Percentiles rank a stretch among this genome's conserved stretches.
These are phyloP conservation scores for Yamadazyma insecticola DNA, from an alignment of 805 yeast species.

Conservation along the genomic window DNA sequence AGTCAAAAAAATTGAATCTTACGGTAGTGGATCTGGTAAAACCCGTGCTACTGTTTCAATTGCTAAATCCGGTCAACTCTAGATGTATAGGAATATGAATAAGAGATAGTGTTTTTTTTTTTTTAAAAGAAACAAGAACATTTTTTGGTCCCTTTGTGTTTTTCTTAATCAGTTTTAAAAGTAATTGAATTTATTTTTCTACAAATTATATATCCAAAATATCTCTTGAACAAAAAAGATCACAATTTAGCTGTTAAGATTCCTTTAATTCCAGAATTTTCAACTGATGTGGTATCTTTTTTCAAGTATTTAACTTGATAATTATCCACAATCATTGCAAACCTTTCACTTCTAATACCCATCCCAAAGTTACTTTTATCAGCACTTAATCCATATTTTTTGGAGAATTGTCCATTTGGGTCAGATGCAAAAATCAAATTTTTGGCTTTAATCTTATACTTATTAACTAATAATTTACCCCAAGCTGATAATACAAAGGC, in stretches of 20 bases:
- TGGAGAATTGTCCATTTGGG: slow-evolving; percentile 32
- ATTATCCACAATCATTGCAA: slow-evolving; percentile 31
- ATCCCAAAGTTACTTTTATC: slow-evolving; percentile 34
- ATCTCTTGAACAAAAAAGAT: too few relatives aligned
- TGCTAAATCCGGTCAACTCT: slow-evolving; percentile 56
- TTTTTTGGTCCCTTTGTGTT: too few relatives aligned
- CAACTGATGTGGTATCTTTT: slow-evolving; percentile 23
- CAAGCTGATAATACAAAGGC: slow-evolving; percentile 41
- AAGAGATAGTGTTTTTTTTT: too few relatives aligned
- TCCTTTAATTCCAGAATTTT: slow-evolving; percentile 34
- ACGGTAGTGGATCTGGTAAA: slow-evolving; percentile 64
- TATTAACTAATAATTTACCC: slow-evolving; percentile 36
- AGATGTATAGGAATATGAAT: too few relatives aligned
- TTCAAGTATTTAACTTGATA: slow-evolving; percentile 25
- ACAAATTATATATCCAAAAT: too few relatives aligned
- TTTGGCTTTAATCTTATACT: slow-evolving; percentile 14
- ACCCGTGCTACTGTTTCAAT: slow-evolving; percentile 62
- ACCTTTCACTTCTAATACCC: slow-evolving; percentile 37
- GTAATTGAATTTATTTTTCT: too few relatives aligned
- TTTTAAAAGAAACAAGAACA: too few relatives aligned
- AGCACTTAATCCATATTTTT: slow-evolving; percentile 22
- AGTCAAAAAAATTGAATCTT: slow-evolving; percentile 56
- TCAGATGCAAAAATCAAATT: slow-evolving; percentile 35
- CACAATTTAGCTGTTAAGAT: slow-evolving; percentile 31
- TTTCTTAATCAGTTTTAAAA: too few relatives aligned